Evolutionary conservation across 805 yeast species (phyloP).

Genomic region (Nakazawaea anatomiae): DNA sequence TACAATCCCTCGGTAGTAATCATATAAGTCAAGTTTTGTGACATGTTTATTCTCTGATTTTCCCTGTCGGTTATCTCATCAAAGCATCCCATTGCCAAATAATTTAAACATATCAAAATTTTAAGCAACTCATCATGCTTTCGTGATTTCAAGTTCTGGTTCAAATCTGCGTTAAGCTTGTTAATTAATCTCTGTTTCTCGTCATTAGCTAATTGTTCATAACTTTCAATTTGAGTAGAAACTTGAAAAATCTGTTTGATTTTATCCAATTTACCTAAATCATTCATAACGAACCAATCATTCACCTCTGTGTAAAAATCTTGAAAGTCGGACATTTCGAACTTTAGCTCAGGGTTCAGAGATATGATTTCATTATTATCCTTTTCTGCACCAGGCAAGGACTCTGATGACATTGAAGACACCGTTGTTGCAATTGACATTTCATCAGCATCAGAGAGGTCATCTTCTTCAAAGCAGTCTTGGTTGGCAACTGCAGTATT

Average conservation of each 20-base stretch:
- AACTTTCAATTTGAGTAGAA: neutral
- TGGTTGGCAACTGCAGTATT: slow-evolving; percentile 26
- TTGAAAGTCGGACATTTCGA: slow-evolving; percentile 31
- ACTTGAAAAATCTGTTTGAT: slow-evolving; percentile 9
- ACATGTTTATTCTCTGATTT: slow-evolving; percentile 19
- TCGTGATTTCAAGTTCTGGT: neutral
- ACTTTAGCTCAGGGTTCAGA: slow-evolving; percentile 37
- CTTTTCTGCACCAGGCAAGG: slow-evolving; percentile 10
- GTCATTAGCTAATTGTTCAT: neutral
- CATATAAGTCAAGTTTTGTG: slow-evolving; percentile 16
- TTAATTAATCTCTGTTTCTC: slow-evolving; percentile 3
- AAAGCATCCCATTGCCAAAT: slow-evolving; percentile 24
- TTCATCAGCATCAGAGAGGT: slow-evolving; percentile 12
- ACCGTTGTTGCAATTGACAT: slow-evolving; percentile 9
- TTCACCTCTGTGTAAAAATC: slow-evolving; percentile 31
- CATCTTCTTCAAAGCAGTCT: slow-evolving; percentile 22
- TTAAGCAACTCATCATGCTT: slow-evolving; percentile 5
- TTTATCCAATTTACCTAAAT: slow-evolving; percentile 19
- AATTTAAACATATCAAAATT: slow-evolving; percentile 17
- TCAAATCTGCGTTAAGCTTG: slow-evolving; percentile 11
- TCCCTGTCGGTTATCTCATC: slow-evolving; percentile 16
- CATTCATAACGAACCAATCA: slow-evolving; percentile 31
- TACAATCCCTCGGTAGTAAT: slow-evolving; percentile 3
- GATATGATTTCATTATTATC: slow-evolving; percentile 24
- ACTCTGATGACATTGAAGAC: neutral